Evolutionary conservation across 768 basidiomycete species (phyloP).

Genomic region (Mycena maculata): DNA sequence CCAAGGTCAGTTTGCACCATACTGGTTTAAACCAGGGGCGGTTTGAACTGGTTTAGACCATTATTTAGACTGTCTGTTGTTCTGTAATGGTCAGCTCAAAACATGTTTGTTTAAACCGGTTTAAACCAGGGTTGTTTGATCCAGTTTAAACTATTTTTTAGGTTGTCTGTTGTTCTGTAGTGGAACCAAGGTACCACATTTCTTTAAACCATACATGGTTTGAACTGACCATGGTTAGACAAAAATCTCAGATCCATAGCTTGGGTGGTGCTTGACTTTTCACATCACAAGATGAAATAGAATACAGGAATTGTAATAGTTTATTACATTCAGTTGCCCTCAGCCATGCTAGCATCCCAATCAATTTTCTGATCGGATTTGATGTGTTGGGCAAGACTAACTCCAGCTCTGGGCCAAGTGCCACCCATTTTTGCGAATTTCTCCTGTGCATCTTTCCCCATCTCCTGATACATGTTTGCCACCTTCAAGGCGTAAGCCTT

Average conservation of each 20-base stretch:
- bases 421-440: conserved; percentile 19
- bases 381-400: conserved; percentile 15
- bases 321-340: too few species aligned
- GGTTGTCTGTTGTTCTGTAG: background rate
- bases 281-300: too few species aligned
- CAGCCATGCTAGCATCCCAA: too few species aligned
- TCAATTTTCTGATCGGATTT: conserved; percentile 11
- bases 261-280: too few species aligned
- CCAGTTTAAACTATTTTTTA: too few species aligned
- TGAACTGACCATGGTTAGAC: too few species aligned
- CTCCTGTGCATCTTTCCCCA: conserved; percentile 19
- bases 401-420: conserved; percentile 24
- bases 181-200: background rate
- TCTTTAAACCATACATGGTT: background rate
- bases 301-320: too few species aligned
- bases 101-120: too few species aligned
- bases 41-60: too few species aligned
- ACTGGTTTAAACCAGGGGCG: too few species aligned
- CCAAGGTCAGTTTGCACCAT: too few species aligned
- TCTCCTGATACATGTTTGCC: conserved; percentile 19
- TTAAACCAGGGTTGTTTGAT: background rate
- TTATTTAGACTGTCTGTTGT: background rate
- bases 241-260: too few species aligned
- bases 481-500: conserved; percentile 31
- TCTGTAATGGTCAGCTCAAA: background rate